Conservation (phyloP, 169 alveolate genomes). For the Eimeria sp. region DNA sequence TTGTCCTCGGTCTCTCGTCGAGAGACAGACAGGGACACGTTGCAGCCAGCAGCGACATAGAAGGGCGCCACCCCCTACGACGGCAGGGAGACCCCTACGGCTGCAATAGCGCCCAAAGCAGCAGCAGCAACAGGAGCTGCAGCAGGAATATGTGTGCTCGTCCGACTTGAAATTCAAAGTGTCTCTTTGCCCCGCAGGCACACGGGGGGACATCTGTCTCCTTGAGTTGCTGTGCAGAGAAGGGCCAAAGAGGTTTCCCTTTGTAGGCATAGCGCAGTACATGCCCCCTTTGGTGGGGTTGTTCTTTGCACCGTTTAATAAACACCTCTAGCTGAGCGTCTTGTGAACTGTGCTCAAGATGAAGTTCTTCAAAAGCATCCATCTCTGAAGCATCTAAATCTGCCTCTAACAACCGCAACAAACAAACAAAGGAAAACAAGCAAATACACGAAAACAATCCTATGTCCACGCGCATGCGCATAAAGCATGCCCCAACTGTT, state of each 20-base stretch:
- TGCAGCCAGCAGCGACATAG: no score
- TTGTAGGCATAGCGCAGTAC: conserved; percentile 69
- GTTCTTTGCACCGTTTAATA: neutral
- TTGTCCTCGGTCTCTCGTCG: no score
- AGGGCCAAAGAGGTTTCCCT: conserved; percentile 69
- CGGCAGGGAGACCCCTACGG: no score
- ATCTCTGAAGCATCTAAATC: conserved; percentile 44
- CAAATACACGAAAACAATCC: neutral
- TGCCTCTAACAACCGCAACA: conserved; percentile 38
- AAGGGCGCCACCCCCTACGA: neutral
- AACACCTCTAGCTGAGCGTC: conserved; percentile 56
- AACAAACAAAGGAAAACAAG: neutral
- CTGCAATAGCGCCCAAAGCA: neutral
- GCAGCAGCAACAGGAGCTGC: conserved; percentile 6
- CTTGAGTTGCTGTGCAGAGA: conserved; percentile 24
- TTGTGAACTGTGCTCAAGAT: neutral
- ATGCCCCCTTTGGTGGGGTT: conserved; percentile 4
- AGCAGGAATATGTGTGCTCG: neutral
- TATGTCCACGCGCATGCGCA: neutral
- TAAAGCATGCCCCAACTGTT: no score
- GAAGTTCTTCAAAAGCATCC: conserved; percentile 56
- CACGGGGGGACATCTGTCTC: conserved; percentile 24
- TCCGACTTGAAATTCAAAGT: conserved; percentile 58
- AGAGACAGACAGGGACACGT: no score
- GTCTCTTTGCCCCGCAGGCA: conserved; percentile 58